Base-by-base conservation (phyloP, 2,329 filamentous ascomycete genomes). In the Colletotrichum sp. region DNA sequence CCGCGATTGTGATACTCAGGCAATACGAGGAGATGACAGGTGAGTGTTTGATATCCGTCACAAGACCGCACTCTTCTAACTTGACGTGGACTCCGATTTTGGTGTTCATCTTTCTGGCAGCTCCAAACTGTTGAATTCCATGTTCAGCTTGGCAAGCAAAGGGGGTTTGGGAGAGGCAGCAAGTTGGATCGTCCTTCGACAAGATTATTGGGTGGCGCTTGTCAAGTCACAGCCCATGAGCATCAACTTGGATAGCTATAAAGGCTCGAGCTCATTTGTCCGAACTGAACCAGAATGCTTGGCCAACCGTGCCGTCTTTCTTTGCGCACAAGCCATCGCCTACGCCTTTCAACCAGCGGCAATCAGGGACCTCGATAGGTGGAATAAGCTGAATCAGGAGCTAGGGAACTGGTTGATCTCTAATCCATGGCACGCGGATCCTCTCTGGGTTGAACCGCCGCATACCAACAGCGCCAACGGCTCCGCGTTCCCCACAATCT, bases 201-300 rank as follows among this genome's bases (percentile, higher is more conserved):
- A 89, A 79, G 88, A 89, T 78, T 84, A 89, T 8, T 87, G 88
- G 74, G 85, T 88, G 26, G 86, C 87, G 1, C 82, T 88, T 63
- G 82, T 84, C 12, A 84, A 84, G 75, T 86, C 86, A 44, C 82
- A 74, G 73, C 85, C 64, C 73, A 44, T 87, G 63, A 81, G 83
- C 16, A 83, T 85, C 28, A 81, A 83, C 13, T 76, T 87, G 59
- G 82, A 81, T 5, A 82, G 82, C n/a, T 87, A 84, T 68, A 77
- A 68, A 7, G 73, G 76, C 10, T 82, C 81, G 0, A 71, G 71
- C 15, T 77, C 80, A 1, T 83, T 82, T 57, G 28, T 76, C 7
- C 80, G 80, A 2, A 71, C 77, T 2, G 77, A 77, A 7, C 78
- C 81, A 7, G 80, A 82, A 32, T 79, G 80, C 4, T 36, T 82